A percentile compares a stretch with the other conserved stretches of the same genome.
Evolutionary conservation across 2,329 filamentous ascomycete genomes (phyloP).

Genomic region (Alternaria incomplexa): DNA sequence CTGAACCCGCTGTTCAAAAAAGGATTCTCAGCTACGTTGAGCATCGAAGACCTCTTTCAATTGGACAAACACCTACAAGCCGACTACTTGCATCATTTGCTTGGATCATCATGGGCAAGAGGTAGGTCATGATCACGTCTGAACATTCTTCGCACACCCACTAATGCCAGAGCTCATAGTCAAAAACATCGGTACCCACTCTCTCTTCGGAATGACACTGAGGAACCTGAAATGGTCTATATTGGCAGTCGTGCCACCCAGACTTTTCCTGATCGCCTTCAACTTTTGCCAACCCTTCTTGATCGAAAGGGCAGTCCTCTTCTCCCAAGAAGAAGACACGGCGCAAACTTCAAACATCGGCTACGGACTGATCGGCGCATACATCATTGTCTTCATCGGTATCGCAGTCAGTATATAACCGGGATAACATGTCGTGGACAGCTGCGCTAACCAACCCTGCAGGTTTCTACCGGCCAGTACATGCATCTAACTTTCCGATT

Average conservation of each 20-base stretch:
- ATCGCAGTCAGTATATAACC: conserved; percentile 35
- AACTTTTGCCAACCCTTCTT: conserved; percentile 48
- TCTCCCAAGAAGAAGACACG: conserved; percentile 24
- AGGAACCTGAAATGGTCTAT: conserved; percentile 38
- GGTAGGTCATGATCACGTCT: conserved; percentile 32
- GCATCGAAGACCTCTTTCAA: conserved; percentile 53
- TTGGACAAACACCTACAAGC: conserved; percentile 56
- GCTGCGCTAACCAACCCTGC: conserved; percentile 12
- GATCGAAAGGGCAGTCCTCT: conserved; percentile 40
- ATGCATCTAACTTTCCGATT: conserved; percentile 43
- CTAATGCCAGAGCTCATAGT: conserved; percentile 18
- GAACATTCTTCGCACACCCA: not conserved
- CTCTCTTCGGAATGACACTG: conserved; percentile 35
- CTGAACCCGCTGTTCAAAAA: conserved; percentile 58
- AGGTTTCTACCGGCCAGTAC: conserved; percentile 45
- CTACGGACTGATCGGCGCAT: conserved; percentile 43
- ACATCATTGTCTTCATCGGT: conserved; percentile 43
- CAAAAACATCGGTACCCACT: conserved; percentile 21
- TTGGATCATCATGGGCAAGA: conserved; percentile 51
- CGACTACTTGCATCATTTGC: conserved; percentile 46
- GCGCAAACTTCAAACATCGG: conserved; percentile 35
- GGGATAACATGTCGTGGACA: not conserved
- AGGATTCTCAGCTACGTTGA: conserved; percentile 55
- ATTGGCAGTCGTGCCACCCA: conserved; percentile 36
- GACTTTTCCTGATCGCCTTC: conserved; percentile 43